Evolutionary conservation across 73 alveolate species (phyloP), one percentile per base, ranked within the genome.

Genomic region (Tetrahymena borealis): DNA sequence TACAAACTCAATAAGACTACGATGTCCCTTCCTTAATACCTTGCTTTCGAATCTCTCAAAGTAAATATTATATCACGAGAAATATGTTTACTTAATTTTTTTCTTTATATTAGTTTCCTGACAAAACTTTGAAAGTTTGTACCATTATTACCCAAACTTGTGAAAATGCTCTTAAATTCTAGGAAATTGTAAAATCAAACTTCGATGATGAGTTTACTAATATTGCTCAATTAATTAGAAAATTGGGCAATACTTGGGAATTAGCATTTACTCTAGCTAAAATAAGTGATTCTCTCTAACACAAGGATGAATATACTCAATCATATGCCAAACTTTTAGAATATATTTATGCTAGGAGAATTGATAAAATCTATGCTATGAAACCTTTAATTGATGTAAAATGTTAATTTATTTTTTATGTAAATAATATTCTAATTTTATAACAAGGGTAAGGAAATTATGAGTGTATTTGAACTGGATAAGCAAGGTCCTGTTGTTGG

Each of bases 331-430:
- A 93, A 37, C 79, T 93, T 15, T 15, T 31, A 28, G 20, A 39
- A 0, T 85, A 18, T 90, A 40, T 93, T 39, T 93, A 93, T 85
- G 13, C 39, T 33, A 37, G 79, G 20, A 78, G 79, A 33, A 33
- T 93, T 12, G 78, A 93, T 38, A 39, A 39, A 39, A 40, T 85
- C 31, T 79, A 93, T 85, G 40, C 42, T 12, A 32, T 90, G 40
- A 93, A 93, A 31, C 93, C 95, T 0, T 93, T 93, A 36, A 85
- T 93, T 60, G 93, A 93, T 40, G 95, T 93, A 93, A 60, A 0
- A 40, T 15, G 4, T 41, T 7, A 20, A 20, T 60, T 15, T 18
- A 11, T 3, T 24, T 7, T n/a, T 20, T 24, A 39, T 39, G 7
- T 24, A 18, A 4, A 18, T 15, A 6, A 60, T 20, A 18, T 60